These are phyloP conservation scores for Spergularia marina DNA, from an alignment of 148 eudicot genomes.

Conservation along the genomic window DNA sequence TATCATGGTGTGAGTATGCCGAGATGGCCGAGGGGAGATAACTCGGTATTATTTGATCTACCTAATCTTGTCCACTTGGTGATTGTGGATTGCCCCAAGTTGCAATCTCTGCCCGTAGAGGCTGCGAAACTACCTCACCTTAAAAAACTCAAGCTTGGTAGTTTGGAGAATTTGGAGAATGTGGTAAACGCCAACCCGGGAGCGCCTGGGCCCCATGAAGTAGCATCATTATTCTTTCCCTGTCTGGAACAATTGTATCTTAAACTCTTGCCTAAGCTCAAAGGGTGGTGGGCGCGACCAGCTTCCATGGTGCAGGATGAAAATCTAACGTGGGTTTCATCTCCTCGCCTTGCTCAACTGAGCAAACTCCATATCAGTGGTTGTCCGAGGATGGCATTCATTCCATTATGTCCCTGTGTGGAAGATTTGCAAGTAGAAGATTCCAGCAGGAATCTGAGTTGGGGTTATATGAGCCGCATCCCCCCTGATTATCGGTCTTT, in stretches of 20 bases:
- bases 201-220: background rate
- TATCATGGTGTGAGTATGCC: background rate
- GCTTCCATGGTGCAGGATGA: background rate
- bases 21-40: background rate
- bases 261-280: background rate
- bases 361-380: background rate
- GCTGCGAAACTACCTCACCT: background rate
- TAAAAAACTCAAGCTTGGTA: background rate
- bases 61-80: background rate
- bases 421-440: background rate
- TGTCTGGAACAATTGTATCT: background rate
- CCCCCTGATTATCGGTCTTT: background rate
- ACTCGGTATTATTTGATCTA: no score
- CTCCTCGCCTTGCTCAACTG: background rate
- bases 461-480: background rate
- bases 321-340: background rate
- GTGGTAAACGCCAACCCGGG: background rate
- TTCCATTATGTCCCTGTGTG: background rate
- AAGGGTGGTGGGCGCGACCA: background rate
- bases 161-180: background rate
- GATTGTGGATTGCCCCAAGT: background rate
- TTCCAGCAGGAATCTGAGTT: background rate
- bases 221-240: background rate
- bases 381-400: background rate
- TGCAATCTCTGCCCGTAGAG: background rate